A percentile compares a stretch with the other conserved stretches of the same genome.
These are phyloP conservation scores for Eutypella sp. DNA, from an alignment of 2,329 filamentous ascomycete genomes.

Conservation along the genomic window DNA sequence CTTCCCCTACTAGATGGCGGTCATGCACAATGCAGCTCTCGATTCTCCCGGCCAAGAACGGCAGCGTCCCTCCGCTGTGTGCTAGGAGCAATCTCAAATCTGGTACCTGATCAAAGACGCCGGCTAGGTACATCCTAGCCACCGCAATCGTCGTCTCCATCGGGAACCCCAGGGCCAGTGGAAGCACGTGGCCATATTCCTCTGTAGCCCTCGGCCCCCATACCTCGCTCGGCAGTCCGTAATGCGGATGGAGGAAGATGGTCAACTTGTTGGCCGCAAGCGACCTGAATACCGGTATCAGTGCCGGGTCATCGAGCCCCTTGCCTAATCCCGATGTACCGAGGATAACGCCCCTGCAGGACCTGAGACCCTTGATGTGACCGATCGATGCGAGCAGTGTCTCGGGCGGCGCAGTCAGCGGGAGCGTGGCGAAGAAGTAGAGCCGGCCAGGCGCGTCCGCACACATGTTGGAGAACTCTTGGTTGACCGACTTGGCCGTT, in stretches of 20 bases:
- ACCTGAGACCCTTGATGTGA: conserved; percentile 54
- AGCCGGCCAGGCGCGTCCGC: conserved; percentile 59
- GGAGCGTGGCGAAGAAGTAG: conserved; percentile 79
- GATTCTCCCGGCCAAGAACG: conserved; percentile 82
- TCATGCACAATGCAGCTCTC: conserved; percentile 86
- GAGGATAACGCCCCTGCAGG: conserved; percentile 81
- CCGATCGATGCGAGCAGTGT: conserved; percentile 62
- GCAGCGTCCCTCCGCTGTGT: conserved; percentile 83
- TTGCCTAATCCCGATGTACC: conserved; percentile 76
- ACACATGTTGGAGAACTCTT: conserved; percentile 73
- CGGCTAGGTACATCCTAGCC: conserved; percentile 78
- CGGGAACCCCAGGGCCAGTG: conserved; percentile 80
- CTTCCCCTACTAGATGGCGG: conserved; percentile 63
- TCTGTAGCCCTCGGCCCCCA: conserved; percentile 65
- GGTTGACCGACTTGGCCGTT: conserved; percentile 66
- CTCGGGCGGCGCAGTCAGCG: conserved; percentile 62
- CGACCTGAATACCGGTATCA: conserved; percentile 68
- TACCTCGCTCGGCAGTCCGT: conserved; percentile 75
- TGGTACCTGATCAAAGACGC: conserved; percentile 74
- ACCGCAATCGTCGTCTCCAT: conserved; percentile 91
- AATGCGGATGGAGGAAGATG: conserved; percentile 87
- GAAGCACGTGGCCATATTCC: conserved; percentile 82
- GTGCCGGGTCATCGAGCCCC: conserved; percentile 70
- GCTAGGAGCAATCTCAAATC: conserved; percentile 71
- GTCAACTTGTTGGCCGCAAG: conserved; percentile 60